A percentile compares a stretch with the other conserved stretches of the same genome.
phyloP scores from a whole-genome alignment of 768 basidiomycete genomes.

The Pulveroboletus ravenelii region DNA sequence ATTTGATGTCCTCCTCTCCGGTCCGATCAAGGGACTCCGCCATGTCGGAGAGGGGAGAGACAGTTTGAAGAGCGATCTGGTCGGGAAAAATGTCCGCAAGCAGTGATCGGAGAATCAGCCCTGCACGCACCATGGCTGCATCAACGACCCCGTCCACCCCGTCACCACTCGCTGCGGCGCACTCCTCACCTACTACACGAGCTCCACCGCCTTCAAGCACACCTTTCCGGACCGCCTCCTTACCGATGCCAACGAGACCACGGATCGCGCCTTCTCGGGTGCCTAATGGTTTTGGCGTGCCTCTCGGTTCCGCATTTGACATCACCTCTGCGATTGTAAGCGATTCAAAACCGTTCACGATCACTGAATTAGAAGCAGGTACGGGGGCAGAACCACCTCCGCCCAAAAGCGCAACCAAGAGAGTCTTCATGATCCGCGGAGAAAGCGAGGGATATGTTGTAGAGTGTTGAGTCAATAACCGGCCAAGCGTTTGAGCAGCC shows the following conservation, averaged over 20 bases:
- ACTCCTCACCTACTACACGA: slow-evolving; percentile 67
- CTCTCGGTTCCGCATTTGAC: slow-evolving; percentile 39
- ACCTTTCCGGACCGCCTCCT: slow-evolving; percentile 80
- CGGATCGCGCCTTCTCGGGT: slow-evolving; percentile 89
- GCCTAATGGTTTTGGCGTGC: slow-evolving; percentile 59
- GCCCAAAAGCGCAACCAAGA: slow-evolving; percentile 75
- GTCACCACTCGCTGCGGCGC: slow-evolving; percentile 26
- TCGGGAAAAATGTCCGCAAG: background rate
- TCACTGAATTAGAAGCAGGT: slow-evolving; percentile 8
- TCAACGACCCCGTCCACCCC: slow-evolving; percentile 47
- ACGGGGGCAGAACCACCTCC: slow-evolving; percentile 12
- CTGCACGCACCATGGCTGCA: slow-evolving; percentile 53
- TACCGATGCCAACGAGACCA: slow-evolving; percentile 78
- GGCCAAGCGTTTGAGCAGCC: slow-evolving; percentile 80
- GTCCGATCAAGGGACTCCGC: slow-evolving; percentile 51
- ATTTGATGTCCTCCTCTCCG: slow-evolving; percentile 44
- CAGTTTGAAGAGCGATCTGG: slow-evolving; percentile 58
- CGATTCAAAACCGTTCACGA: slow-evolving; percentile 27
- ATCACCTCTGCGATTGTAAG: slow-evolving; percentile 18
- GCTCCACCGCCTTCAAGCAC: slow-evolving; percentile 78
- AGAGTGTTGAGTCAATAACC: slow-evolving; percentile 73
- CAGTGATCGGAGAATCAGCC: background rate
- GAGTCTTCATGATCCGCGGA: slow-evolving; percentile 89
- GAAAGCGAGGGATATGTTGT: slow-evolving; percentile 87
- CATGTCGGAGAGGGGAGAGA: slow-evolving; percentile 55